Base-by-base conservation (phyloP, 305 asterid genomes). In the Salvia sclarea region DNA sequence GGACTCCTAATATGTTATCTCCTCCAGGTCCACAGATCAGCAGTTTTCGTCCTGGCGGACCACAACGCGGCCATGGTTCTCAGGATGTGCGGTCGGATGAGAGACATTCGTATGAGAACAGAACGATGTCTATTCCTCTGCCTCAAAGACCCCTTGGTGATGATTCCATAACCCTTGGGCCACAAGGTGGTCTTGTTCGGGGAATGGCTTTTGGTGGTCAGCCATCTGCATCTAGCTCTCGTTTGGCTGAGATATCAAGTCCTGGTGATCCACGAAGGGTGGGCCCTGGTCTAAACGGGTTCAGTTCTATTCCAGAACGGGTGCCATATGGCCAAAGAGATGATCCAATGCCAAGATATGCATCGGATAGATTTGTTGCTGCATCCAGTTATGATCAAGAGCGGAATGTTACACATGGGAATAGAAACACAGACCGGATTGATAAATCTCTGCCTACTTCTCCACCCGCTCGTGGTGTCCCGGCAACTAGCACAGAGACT, bases 181-280 rank as follows among this genome's bases (percentile, higher is more conserved):
- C 96, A 47, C 97, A 91, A 74, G 97, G 97, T 55, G 96, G 96
- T 66, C 97, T 91, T 75, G 94, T 84, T 2, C 82, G 86, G 73
- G 95, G 96, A 72, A 90, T 90, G 96, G 85, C 88, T 74, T 83
- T 76, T 75, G 80, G 95, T 76, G 96, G 95, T 43, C 94, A 76
- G 52, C 76, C 85, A 59, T 78, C 91, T 11, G 71, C 81, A 38
- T 73, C 85, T 13, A 79, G 56, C 57, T 53, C 67, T 50, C 78
- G 73, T n/a, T 66, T 77, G 52, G 69, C 75, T 83, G 85, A 81
- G 54, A 68, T 57, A 48, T 38, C 80, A 60, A 77, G 67, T 71
- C 71, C 82, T 70, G 88, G 80, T 59, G 87, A 83, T 52, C 61
- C 82, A 11, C 75, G 88, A 60, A 82, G 86, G 78, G 55, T 80